Evolutionary conservation across 225 moss, liverwort and hornwort genomes (phyloP).

Genomic region (Bryoerythrophyllum caledonicum): DNA sequence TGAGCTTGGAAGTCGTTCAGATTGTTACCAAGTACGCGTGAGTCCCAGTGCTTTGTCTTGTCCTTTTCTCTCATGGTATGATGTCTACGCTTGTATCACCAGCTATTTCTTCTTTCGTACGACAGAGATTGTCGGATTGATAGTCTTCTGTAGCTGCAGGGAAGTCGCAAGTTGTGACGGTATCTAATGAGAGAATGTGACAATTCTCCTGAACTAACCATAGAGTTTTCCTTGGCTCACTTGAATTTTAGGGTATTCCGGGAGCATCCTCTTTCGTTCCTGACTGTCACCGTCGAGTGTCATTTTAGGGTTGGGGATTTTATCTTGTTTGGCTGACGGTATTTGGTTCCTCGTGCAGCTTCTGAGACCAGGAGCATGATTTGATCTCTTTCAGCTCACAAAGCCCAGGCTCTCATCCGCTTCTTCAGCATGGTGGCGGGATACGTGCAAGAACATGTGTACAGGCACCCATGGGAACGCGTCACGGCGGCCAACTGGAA

Average conservation of each 20-base stretch:
- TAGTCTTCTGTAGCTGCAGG: not conserved
- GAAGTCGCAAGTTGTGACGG: not conserved
- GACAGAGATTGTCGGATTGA: not conserved
- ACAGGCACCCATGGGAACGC: conserved; percentile 89
- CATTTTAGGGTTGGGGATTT: not conserved
- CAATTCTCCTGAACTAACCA: not conserved
- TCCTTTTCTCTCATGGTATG: not conserved
- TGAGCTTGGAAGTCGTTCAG: not conserved
- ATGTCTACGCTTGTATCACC: not conserved
- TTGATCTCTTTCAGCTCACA: not conserved
- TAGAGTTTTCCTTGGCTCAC: not conserved
- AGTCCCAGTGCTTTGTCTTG: not conserved
- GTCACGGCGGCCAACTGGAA: conserved; percentile 89
- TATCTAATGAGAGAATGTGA: not conserved
- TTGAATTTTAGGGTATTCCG: not conserved
- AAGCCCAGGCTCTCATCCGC: not conserved
- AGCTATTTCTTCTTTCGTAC: not conserved
- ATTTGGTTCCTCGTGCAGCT: conserved; percentile 8
- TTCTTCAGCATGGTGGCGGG: conserved; percentile 68
- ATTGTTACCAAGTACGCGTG: not conserved
- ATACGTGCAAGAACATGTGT: conserved; percentile 83
- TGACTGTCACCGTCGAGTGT: not conserved
- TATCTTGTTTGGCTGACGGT: conserved; percentile 3
- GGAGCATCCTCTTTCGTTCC: not conserved
- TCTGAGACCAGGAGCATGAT: conserved; percentile 3